Evolutionary conservation across 768 basidiomycete species (phyloP).

Genomic region (Mrakia hoshinonis): DNA sequence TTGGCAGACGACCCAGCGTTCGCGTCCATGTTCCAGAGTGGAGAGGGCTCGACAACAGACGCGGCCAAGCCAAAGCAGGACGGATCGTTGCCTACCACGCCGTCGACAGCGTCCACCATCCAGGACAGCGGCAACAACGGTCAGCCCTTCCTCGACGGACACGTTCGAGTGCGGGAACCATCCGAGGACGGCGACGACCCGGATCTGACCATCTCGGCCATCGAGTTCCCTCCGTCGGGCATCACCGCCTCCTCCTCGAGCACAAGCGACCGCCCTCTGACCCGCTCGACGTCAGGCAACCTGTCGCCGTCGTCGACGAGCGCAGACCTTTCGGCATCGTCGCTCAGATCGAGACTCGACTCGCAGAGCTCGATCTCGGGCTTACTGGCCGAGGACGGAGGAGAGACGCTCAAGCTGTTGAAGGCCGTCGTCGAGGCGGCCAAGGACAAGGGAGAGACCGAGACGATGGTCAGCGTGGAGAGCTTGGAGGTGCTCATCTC

Average conservation of each 20-base stretch:
- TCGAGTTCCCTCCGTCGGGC: neutral
- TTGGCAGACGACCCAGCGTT: slow-evolving; percentile 28
- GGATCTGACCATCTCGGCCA: neutral
- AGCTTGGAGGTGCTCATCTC: slow-evolving; percentile 63
- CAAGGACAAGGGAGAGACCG: slow-evolving; percentile 15
- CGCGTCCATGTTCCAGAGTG: slow-evolving; percentile 17
- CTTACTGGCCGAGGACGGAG: slow-evolving; percentile 53
- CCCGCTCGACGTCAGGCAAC: too few relatives aligned
- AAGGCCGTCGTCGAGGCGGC: slow-evolving; percentile 6
- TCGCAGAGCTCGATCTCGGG: slow-evolving; percentile 13
- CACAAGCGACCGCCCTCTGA: neutral
- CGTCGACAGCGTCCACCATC: neutral
- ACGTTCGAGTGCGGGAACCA: neutral
- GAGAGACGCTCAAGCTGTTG: slow-evolving; percentile 45
- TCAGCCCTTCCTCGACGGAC: neutral
- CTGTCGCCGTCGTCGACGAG: too few relatives aligned
- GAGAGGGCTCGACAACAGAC: neutral
- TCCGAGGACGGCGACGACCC: neutral
- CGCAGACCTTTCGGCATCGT: neutral
- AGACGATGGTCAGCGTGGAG: slow-evolving; percentile 59
- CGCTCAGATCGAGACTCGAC: slow-evolving; percentile 10
- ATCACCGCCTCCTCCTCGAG: neutral
- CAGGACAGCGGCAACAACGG: neutral
- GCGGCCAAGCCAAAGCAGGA: neutral
- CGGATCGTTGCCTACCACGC: neutral